Conservation (phyloP, 2,329 filamentous ascomycete species). For the Pyrenophora seminiperda region DNA sequence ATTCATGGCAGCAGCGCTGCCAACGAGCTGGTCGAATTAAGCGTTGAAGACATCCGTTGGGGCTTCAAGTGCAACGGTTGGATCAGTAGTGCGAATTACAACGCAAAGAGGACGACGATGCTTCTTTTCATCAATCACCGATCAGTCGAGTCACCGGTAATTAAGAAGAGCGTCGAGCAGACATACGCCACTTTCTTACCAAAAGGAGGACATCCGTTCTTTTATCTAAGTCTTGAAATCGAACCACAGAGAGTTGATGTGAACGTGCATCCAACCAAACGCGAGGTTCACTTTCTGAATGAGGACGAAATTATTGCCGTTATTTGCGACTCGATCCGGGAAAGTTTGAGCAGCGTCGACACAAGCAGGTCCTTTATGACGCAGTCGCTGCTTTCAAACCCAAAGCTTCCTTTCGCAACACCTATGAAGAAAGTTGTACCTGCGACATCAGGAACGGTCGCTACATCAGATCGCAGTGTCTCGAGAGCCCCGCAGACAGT, state of each 20-base stretch:
- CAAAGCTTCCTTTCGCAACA: constrained; percentile 47
- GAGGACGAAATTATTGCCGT: constrained; percentile 93
- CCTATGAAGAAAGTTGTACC: constrained; percentile 46
- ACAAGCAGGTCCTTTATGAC: constrained; percentile 93
- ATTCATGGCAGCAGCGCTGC: constrained; percentile 84
- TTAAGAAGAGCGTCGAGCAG: constrained; percentile 90
- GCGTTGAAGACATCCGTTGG: constrained; percentile 73
- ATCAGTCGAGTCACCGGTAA: constrained; percentile 83
- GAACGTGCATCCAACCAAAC: constrained; percentile 95
- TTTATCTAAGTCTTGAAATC: constrained; percentile 90
- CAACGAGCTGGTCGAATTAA: constrained; percentile 82
- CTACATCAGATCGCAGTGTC: constrained; percentile 30
- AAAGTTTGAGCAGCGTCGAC: constrained; percentile 82
- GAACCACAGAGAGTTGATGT: constrained; percentile 93
- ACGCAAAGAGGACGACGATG: constrained; percentile 84
- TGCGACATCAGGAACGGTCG: constrained; percentile 26
- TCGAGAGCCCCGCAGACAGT: constrained; percentile 38
- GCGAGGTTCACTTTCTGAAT: constrained; percentile 95
- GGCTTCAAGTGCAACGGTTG: constrained; percentile 83
- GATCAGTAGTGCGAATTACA: constrained; percentile 92
- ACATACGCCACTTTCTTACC: constrained; percentile 86
- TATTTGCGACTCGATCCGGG: constrained; percentile 79
- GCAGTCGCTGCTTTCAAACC: constrained; percentile 73
- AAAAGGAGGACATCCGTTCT: constrained; percentile 91
- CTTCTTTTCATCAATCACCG: constrained; percentile 97